phyloP scores from a whole-genome alignment of 2,329 filamentous ascomycete species.

The Fusarium nanum region DNA sequence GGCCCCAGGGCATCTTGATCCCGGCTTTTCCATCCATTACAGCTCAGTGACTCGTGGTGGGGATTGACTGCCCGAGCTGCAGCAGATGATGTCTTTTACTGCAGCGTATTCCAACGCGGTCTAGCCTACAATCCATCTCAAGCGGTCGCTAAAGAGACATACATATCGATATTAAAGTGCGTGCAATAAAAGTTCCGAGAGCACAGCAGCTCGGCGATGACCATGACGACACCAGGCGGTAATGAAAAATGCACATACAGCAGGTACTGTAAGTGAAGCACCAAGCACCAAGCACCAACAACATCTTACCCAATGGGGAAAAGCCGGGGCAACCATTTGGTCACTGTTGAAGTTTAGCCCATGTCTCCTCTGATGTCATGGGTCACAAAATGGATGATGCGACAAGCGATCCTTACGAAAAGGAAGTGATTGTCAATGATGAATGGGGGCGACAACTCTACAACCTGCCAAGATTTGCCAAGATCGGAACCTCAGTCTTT shows the following conservation, averaged over 20 bases:
- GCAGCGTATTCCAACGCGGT: constrained; percentile 11
- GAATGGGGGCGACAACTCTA: constrained; percentile 5
- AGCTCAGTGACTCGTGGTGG: constrained; percentile 3
- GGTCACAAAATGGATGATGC: constrained; percentile 30
- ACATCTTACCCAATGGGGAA: constrained; percentile 27
- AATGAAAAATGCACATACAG: constrained; percentile 1
- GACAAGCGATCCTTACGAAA: constrained; percentile 19
- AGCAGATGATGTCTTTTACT: constrained; percentile 16
- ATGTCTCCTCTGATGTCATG: constrained; percentile 36
- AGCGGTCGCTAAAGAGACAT: neutral
- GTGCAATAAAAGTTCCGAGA: constrained; percentile 16
- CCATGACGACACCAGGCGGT: constrained; percentile 33
- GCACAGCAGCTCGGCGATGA: constrained; percentile 24
- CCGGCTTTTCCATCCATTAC: constrained; percentile 9
- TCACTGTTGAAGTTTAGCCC: constrained; percentile 20
- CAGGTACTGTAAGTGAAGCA: neutral
- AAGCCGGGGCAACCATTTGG: constrained; percentile 16
- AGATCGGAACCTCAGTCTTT: constrained; percentile 3
- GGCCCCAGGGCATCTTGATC: constrained; percentile 5
- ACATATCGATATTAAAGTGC: neutral
- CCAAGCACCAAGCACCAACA: neutral
- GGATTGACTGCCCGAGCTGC: neutral
- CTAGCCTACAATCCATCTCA: constrained; percentile 26
- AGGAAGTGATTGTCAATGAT: constrained; percentile 33
- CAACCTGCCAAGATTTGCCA: constrained; percentile 22